Conservation (phyloP, 108 stramenopile genomes). For the Aurantiochytrium sp. region DNA sequence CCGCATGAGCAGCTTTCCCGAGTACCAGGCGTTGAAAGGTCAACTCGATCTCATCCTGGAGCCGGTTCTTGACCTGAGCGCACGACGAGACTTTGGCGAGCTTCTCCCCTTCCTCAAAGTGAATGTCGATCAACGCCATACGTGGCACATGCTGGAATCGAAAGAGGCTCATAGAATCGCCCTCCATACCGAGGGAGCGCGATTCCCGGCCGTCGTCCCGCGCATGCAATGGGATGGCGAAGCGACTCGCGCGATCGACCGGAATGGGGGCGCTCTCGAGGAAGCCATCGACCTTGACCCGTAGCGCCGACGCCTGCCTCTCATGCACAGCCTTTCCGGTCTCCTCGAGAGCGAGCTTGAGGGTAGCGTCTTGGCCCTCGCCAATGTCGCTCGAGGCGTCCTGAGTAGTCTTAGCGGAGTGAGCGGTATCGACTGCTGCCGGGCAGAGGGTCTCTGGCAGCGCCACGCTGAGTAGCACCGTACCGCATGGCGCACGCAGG, state of each 20-base stretch:
- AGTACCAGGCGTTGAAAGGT: background rate
- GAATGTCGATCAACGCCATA: background rate
- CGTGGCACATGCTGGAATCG: background rate
- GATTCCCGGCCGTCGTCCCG: no score
- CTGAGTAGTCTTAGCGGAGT: background rate
- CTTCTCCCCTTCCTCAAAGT: constrained; percentile 13
- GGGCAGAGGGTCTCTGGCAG: background rate
- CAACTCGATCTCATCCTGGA: background rate
- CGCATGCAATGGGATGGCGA: background rate
- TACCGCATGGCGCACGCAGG: background rate
- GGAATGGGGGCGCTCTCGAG: background rate
- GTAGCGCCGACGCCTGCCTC: background rate
- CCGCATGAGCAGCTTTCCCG: background rate
- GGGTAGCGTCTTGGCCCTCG: background rate
- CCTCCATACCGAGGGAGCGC: no score
- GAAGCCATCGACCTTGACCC: background rate
- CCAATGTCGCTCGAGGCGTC: no score
- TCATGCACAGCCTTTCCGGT: background rate
- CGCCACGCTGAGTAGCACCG: background rate
- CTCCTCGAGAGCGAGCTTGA: background rate
- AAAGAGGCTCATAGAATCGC: background rate
- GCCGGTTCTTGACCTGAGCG: background rate
- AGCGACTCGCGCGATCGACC: background rate
- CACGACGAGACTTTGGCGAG: background rate
- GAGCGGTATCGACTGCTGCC: no score